Evolutionary conservation across 441 rosid species (phyloP).

Genomic region (Kokia cookei): DNA sequence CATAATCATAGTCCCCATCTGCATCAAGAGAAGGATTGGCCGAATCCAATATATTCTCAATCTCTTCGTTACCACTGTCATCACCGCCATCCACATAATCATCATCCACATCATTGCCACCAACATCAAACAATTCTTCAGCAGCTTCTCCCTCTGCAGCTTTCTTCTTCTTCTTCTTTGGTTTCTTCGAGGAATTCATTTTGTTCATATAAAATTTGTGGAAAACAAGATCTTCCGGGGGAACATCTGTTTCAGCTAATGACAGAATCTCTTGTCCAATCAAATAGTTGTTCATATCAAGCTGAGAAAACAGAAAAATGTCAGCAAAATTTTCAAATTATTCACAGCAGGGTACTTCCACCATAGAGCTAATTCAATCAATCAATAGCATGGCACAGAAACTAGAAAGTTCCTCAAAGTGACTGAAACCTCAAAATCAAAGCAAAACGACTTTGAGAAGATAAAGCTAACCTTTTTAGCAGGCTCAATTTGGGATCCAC

Average conservation of each 20-base stretch:
- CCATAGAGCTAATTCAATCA: background rate
- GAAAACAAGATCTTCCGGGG: slow-evolving; percentile 88
- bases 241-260: slow-evolving; percentile 76
- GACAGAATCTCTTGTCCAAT: slow-evolving; percentile 79
- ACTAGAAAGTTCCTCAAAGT: background rate
- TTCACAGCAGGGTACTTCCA: background rate
- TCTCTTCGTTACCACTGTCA: slow-evolving; percentile 90
- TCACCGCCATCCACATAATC: slow-evolving; percentile 57
- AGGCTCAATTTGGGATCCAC: slow-evolving; percentile 96
- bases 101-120: slow-evolving; percentile 29
- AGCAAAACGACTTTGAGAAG: background rate
- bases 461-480: slow-evolving; percentile 68
- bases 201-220: slow-evolving; percentile 86
- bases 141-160: slow-evolving; percentile 63
- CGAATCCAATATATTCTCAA: slow-evolving; percentile 68
- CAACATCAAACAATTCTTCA: slow-evolving; percentile 59
- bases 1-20: slow-evolving; percentile 68
- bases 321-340: slow-evolving; percentile 2
- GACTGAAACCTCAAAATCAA: background rate
- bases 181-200: slow-evolving; percentile 52
- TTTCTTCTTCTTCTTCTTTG: slow-evolving; percentile 84
- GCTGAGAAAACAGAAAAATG: slow-evolving; percentile 31
- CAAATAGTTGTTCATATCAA: slow-evolving; percentile 72
- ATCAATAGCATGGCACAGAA: background rate
- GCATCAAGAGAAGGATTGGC: slow-evolving; percentile 47